phyloP scores from a whole-genome alignment of 2,329 filamentous ascomycete species.

The Hymenoscyphus fructigenus region DNA sequence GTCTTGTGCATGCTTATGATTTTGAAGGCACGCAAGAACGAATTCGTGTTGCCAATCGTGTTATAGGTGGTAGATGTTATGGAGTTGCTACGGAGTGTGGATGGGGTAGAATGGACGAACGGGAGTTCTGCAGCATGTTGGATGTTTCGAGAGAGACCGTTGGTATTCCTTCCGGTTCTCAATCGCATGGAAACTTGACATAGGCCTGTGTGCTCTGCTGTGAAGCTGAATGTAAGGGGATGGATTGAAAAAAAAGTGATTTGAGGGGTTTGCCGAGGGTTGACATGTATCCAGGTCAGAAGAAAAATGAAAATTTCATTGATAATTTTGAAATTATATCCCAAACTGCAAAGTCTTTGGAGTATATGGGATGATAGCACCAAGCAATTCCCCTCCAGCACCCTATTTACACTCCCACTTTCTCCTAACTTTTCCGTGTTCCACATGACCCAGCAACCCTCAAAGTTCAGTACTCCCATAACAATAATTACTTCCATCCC shows the following conservation, averaged over 20 bases:
- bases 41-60: constrained; percentile 38
- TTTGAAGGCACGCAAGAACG: constrained; percentile 40
- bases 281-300: too few species aligned
- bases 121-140: constrained; percentile 20
- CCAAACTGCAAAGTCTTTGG: too few species aligned
- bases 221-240: too few species aligned
- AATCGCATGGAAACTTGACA: not conserved
- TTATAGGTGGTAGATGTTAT: constrained; percentile 34
- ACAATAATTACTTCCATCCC: constrained; percentile 21
- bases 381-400: not conserved
- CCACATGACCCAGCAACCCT: not conserved
- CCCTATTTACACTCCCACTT: not conserved
- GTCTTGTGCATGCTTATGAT: constrained; percentile 42
- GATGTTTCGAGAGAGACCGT: not conserved
- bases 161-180: not conserved
- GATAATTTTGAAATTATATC: too few species aligned
- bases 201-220: too few species aligned
- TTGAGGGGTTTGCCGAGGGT: too few species aligned
- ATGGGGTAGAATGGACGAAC: constrained; percentile 33
- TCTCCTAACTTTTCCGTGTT: not conserved
- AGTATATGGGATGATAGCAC: too few species aligned
- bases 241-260: too few species aligned
- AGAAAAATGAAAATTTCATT: too few species aligned
- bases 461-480: constrained; percentile 16
- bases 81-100: constrained; percentile 45